Base-by-base conservation (phyloP, 2,329 filamentous ascomycete species). In the Exophiala oligosperma region DNA sequence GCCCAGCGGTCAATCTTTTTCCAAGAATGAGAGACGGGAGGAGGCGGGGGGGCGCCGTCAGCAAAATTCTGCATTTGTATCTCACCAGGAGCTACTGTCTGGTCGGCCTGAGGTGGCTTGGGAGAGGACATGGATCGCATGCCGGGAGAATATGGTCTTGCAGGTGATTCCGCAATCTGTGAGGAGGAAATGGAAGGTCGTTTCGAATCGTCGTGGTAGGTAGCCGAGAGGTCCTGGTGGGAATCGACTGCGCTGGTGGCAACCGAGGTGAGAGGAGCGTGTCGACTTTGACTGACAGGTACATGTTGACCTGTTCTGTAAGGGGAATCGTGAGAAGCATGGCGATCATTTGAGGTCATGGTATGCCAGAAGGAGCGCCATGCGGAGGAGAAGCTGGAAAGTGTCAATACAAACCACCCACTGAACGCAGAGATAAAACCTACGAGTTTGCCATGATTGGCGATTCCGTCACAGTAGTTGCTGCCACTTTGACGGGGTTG, bases 41-140 rank as follows among this genome's bases (percentile, higher is more conserved):
- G 94, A 6, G 94, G 86, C 2, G 94, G 94, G 2, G 94, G 92
- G 24, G 91, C 83, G 56, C 94, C 94, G 66, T 97, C 92, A 69
- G 89, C 86, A 77, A 99, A 99, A 62, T 89, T 89, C 76, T 97
- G 94, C 91, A 99, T 94, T 67, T 89, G 93, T 62, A 99, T 96
- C 74, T 97, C 93, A 64, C 90, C 90, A 4, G 77, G 85, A 77
- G 77, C 86, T 66, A 87, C 83, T 17, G 60, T 57, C 35, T 66
- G 64, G 37, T 66, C 65, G 17, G 58, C 41, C 21, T 54, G 52
- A n/a, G 60, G 55, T 23, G 29, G 49, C 57, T 65, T 66, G 11
- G 65, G 60, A 8, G 65, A 66, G 9, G 63, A 60, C 57, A 88
- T 79, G n/a, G 91, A 93, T 67, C 92, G 84, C 81, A 95, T 84